A percentile compares a stretch with the other conserved stretches of the same genome.
Evolutionary conservation across 192 early-diverging fungal genomes (phyloP).

Genomic region (Neocallimastix lanati): DNA sequence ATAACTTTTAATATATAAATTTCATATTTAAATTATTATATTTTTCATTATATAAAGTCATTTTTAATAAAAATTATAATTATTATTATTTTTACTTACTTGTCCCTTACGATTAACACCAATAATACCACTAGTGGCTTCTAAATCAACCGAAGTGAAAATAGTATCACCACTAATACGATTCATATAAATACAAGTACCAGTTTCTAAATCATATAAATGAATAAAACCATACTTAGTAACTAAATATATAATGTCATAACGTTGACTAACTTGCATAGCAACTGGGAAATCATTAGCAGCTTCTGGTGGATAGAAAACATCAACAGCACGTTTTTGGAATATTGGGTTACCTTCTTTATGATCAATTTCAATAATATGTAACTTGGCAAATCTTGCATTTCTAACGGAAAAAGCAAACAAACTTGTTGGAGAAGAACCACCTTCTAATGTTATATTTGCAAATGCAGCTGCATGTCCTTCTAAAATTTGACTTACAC

Average conservation of each 20-base stretch:
- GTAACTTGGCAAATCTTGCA: slow-evolving; percentile 67
- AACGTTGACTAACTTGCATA: slow-evolving; percentile 88
- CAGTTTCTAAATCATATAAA: slow-evolving; percentile 88
- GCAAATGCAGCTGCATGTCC: slow-evolving; percentile 94
- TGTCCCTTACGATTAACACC: slow-evolving; percentile 93
- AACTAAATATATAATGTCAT: slow-evolving; percentile 83
- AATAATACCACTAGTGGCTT: slow-evolving; percentile 70
- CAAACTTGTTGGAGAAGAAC: slow-evolving; percentile 56
- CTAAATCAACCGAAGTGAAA: slow-evolving; percentile 85
- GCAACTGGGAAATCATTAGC: slow-evolving; percentile 87
- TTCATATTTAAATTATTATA: no score
- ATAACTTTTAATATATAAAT: no score
- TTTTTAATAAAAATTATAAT: no score
- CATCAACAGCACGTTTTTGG: slow-evolving; percentile 75
- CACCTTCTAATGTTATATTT: slow-evolving; percentile 62
- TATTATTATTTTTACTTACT: no score
- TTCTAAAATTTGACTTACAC: slow-evolving; percentile 83
- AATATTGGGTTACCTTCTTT: slow-evolving; percentile 77
- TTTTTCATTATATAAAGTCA: no score
- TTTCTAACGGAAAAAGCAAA: slow-evolving; percentile 84
- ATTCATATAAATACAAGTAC: slow-evolving; percentile 91
- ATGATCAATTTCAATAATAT: slow-evolving; percentile 92
- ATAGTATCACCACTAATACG: slow-evolving; percentile 95
- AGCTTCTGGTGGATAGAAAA: slow-evolving; percentile 94
- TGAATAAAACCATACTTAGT: slow-evolving; percentile 98